Evolutionary conservation across 73 alveolate species (phyloP).

Genomic region (Paramecium caudatum): DNA sequence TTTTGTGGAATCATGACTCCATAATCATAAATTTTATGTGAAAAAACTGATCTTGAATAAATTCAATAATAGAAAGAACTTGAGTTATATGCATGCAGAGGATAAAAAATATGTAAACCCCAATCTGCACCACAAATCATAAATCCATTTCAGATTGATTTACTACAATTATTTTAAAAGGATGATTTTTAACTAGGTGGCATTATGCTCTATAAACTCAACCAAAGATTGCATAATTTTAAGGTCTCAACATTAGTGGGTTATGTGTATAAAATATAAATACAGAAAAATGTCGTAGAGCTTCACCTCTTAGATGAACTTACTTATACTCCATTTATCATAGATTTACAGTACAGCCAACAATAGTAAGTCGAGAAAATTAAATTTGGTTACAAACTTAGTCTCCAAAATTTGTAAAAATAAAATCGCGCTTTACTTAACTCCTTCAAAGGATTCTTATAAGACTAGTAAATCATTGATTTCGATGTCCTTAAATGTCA

Average conservation of each 20-base stretch:
- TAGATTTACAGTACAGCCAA: not conserved
- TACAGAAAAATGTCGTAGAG: not conserved
- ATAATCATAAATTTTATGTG: not conserved
- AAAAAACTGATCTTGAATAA: not conserved
- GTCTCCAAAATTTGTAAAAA: not conserved
- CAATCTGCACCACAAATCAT: not conserved
- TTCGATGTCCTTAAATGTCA: too few species aligned
- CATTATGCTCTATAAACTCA: not conserved
- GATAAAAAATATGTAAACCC: too few species aligned
- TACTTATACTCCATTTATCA: not conserved
- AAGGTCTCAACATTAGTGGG: conserved; percentile 5
- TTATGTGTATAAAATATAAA: not conserved
- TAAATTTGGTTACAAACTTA: not conserved
- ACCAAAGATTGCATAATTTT: conserved; percentile 8
- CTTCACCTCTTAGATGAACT: not conserved
- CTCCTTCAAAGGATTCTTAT: not conserved
- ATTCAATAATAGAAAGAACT: too few species aligned
- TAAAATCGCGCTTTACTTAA: conserved; percentile 1
- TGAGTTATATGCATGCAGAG: too few species aligned
- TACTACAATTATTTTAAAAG: not conserved
- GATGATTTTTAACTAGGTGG: conserved; percentile 20
- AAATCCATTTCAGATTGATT: not conserved
- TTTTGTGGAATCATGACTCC: conserved; percentile 31
- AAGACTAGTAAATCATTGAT: not conserved
- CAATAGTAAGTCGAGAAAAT: not conserved